Conservation (phyloP, 2,329 filamentous ascomycete species). For the Lachnellula cervina region DNA sequence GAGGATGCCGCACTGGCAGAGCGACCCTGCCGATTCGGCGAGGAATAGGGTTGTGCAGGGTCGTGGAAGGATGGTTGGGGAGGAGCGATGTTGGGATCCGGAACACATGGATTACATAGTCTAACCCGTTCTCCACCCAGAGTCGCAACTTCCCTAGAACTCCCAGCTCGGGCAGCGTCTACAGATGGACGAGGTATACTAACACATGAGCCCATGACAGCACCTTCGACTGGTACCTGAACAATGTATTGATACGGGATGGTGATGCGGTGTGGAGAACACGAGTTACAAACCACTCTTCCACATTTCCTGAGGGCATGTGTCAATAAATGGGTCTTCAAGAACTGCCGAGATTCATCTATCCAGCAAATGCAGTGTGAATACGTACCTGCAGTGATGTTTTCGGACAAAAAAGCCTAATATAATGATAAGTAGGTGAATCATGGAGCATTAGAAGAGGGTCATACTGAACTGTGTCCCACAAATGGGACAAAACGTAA, state of each 20-base stretch:
- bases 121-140: constrained; percentile 63
- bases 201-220: constrained; percentile 35
- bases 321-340: constrained; percentile 2
- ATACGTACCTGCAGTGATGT: constrained; percentile 77
- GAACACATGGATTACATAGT: constrained; percentile 69
- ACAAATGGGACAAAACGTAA: constrained; percentile 81
- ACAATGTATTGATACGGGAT: constrained; percentile 94
- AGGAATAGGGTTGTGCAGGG: constrained; percentile 3
- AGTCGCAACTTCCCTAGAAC: constrained; percentile 17
- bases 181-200: constrained; percentile 9
- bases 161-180: constrained; percentile 18
- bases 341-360: neutral
- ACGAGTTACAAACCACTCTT: constrained; percentile 81
- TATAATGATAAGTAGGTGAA: constrained; percentile 8
- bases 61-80: constrained; percentile 32
- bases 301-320: constrained; percentile 68
- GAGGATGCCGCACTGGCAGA: constrained; percentile 15
- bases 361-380: neutral
- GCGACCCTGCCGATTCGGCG: constrained; percentile 12
- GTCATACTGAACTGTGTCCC: constrained; percentile 60
- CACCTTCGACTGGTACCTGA: constrained; percentile 51
- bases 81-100: constrained; percentile 60
- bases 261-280: constrained; percentile 90
- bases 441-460: neutral
- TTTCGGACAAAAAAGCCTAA: constrained; percentile 70